Base-by-base conservation (phyloP, 2,329 filamentous ascomycete genomes). In the Beauveria bassiana region DNA sequence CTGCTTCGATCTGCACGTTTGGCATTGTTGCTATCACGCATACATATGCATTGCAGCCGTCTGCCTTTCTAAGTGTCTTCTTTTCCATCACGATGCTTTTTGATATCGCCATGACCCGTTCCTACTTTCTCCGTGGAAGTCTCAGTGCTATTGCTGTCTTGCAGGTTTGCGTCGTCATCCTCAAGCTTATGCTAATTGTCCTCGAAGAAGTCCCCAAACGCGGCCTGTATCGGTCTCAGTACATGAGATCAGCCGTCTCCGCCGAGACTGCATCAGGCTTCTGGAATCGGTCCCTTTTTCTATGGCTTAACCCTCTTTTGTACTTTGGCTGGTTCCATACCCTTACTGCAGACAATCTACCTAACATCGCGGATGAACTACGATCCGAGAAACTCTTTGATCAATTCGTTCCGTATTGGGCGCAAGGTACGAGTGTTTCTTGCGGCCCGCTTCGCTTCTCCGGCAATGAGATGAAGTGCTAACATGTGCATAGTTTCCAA, bases 191-290 rank as follows among this genome's bases (percentile, higher is more conserved):
- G 1, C 55, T 62, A 1, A 8, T 62, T 8, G 10, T 59, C 3
- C 42, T 53, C 0, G 47, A 55, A 20, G 61, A 62, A 40, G n/a
- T 55, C 10, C 18, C 61, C 14, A 62, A 62, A 49, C 54, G 54
- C 7, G 6, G 26, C 6, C 50, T 53, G 8, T 20, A 31, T 16
- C 20, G 5, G 3, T n/a, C 42, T 1, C 16, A 26, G 28, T 1
- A 42, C 1, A 9, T 38, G 28, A 10, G 9, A 1, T 18, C 16
- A 12, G 26, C 31, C 7, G 24, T 46, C 14, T 24, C 31, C 7
- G 6, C 6, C 2, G 61, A 62, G 31, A 34, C 20, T 1, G 8
- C 28, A 3, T 16, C 52, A 16, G 60, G 60, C 2, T 58, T 62
- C n/a, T 62, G 60, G 60, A 46, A 28, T 3, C 31, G 53, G 26